Conservation (phyloP, 176 grass and related monocot genomes). For the Dactylis glomerata region DNA sequence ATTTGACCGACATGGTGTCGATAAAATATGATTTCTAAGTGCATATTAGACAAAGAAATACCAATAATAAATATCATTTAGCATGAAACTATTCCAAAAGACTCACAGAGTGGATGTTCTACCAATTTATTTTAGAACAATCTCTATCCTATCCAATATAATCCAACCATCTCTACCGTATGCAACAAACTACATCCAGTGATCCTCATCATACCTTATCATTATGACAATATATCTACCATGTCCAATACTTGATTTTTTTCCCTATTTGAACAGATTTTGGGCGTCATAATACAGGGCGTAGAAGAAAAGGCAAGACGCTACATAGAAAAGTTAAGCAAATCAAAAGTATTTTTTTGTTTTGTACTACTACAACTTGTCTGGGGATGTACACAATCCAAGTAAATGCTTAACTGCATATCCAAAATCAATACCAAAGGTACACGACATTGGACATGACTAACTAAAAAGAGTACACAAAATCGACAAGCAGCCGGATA, state of each 20-base stretch:
- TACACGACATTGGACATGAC: background rate
- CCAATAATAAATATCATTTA: background rate
- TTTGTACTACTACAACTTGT: no score
- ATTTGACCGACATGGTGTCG: background rate
- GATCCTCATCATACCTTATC: background rate
- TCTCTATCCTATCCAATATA: background rate
- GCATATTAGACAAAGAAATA: background rate
- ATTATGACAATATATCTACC: background rate
- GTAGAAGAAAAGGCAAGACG: background rate
- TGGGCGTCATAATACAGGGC: background rate
- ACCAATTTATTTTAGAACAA: constrained; percentile 10
- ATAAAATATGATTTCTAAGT: no score
- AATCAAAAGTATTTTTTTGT: no score
- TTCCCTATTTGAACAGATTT: background rate
- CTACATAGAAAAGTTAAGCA: no score
- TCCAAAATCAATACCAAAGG: background rate
- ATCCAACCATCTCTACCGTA: background rate
- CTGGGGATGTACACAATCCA: background rate
- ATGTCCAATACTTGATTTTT: background rate
- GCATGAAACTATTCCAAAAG: background rate
- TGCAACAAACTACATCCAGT: background rate
- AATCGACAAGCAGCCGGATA: background rate
- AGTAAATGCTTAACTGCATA: background rate
- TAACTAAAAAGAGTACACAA: background rate
- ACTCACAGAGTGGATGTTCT: background rate